Conservation (phyloP, 2,329 filamentous ascomycete species). For the Microdochium nivale region DNA sequence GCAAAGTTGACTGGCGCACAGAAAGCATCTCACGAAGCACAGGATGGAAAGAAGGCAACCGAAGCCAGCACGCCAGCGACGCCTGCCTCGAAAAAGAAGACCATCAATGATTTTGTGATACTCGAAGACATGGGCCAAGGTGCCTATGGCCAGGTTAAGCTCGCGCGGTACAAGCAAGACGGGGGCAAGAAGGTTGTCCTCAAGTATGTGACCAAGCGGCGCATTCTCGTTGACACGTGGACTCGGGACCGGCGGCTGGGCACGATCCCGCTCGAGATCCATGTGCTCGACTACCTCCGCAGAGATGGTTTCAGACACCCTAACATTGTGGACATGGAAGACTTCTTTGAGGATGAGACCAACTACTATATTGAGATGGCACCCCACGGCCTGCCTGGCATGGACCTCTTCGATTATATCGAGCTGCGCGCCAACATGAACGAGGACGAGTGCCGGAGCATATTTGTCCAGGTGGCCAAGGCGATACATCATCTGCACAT, state of each 20-base stretch:
- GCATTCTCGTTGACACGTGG: slow-evolving; percentile 97
- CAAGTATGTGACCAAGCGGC: slow-evolving; percentile 95
- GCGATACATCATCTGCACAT: slow-evolving; percentile 88
- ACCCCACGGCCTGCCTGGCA: slow-evolving; percentile 88
- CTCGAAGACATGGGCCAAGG: slow-evolving; percentile 98
- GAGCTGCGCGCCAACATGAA: slow-evolving; percentile 95
- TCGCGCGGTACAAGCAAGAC: slow-evolving; percentile 75
- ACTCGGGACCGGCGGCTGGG: slow-evolving; percentile 86
- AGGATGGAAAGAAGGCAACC: slow-evolving; percentile 7
- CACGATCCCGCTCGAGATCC: slow-evolving; percentile 93
- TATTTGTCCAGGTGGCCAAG: slow-evolving; percentile 86
- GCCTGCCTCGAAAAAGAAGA: slow-evolving; percentile 56
- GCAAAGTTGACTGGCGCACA: slow-evolving; percentile 37
- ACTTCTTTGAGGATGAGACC: slow-evolving; percentile 68
- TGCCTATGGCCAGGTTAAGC: slow-evolving; percentile 94
- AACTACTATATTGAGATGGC: slow-evolving; percentile 99
- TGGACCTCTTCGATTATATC: slow-evolving; percentile 99
- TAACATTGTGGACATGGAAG: slow-evolving; percentile 66
- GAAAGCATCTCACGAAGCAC: slow-evolving; percentile 9
- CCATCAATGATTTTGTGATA: slow-evolving; percentile 83
- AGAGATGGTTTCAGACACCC: slow-evolving; percentile 59
- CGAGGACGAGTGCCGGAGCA: slow-evolving; percentile 85
- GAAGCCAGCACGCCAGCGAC: slow-evolving; percentile 24
- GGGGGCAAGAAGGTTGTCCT: slow-evolving; percentile 77
- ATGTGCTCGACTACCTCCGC: slow-evolving; percentile 88